These are phyloP conservation scores for Neurospora sp. DNA, from an alignment of 495 filamentous ascomycete species.

Conservation along the genomic window DNA sequence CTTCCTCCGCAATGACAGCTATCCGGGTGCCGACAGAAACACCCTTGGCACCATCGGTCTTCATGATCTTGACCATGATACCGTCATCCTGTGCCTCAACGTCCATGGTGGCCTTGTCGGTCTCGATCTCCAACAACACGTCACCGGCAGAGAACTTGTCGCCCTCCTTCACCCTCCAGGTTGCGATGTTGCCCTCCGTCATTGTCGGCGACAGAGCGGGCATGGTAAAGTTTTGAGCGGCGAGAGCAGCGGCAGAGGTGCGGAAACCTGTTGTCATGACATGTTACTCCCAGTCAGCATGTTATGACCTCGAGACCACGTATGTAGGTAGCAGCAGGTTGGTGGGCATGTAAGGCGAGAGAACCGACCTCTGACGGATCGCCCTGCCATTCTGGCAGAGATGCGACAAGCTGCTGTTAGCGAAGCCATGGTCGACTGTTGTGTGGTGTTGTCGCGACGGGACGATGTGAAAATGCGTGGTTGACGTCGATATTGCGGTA, in stretches of 20 bases:
- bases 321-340: neutral
- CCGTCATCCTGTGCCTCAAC: conserved; percentile 84
- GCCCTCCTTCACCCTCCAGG: conserved; percentile 70
- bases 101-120: conserved; percentile 82
- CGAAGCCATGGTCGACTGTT: conserved; percentile 36
- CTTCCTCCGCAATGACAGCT: conserved; percentile 63
- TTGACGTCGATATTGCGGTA: neutral
- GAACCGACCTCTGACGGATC: conserved; percentile 38
- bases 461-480: neutral
- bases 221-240: conserved; percentile 74
- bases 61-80: conserved; percentile 65
- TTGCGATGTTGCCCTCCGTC: conserved; percentile 74
- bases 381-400: conserved; percentile 37
- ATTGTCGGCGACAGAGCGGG: conserved; percentile 79
- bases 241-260: conserved; percentile 45
- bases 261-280: conserved; percentile 43
- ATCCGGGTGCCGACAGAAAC: conserved; percentile 65
- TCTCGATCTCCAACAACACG: conserved; percentile 77
- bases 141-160: conserved; percentile 68
- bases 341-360: neutral
- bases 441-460: neutral
- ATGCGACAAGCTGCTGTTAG: conserved; percentile 38
- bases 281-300: neutral
- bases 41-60: conserved; percentile 57
- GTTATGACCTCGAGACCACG: neutral